Evolutionary conservation across 179 eudicot species (phyloP), one percentile per base, ranked within the genome.

Genomic region (Drosera spatulata): DNA sequence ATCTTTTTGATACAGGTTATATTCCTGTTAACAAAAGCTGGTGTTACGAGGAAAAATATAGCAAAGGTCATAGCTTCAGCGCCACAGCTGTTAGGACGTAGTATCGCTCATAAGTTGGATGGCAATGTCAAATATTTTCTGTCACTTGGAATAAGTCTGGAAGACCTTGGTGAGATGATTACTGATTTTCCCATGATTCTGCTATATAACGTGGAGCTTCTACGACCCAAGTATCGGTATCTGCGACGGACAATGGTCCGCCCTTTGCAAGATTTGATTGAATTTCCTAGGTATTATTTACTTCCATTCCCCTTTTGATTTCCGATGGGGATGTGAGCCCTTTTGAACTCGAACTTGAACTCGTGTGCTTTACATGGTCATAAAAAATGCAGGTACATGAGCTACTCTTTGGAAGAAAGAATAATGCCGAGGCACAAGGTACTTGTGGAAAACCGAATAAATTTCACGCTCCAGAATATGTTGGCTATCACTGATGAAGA

Each of bases 41-140:
- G 98, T 62, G 95, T 91, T 39, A 56, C 76, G 38, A 82, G 73
- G 73, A 74, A 65, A 70, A 61, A 84, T 63, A 82, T 91, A 42
- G 95, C 81, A 11, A 86, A 91, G 76, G 93, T 89, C 61, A 75
- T 91, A 57, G 95, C 93, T 64, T 75, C 75, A 63, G 95, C 80
- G n/a, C 98, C 98, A 39, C 95, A 89, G 81, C 90, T 91, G 61
- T 74, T 91, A 62, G 96, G 96, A 40, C 86, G 96, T 79, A 91
- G 95, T 79, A 81, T 91, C 56, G 75, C 84, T n/a, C 73, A 83
- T 65, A 91, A 91, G 73, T 73, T 91, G 62, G 98, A 91, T 57
- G 80, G 77, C 42, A 82, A 81, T 63, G 93, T 89, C 63, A 91
- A 86, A 61, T 91, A 84, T 74, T 86, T 70, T 66, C 71, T 91